Evolutionary conservation across 768 basidiomycete genomes (phyloP).

Genomic region (Coprinopsis cinerea): DNA sequence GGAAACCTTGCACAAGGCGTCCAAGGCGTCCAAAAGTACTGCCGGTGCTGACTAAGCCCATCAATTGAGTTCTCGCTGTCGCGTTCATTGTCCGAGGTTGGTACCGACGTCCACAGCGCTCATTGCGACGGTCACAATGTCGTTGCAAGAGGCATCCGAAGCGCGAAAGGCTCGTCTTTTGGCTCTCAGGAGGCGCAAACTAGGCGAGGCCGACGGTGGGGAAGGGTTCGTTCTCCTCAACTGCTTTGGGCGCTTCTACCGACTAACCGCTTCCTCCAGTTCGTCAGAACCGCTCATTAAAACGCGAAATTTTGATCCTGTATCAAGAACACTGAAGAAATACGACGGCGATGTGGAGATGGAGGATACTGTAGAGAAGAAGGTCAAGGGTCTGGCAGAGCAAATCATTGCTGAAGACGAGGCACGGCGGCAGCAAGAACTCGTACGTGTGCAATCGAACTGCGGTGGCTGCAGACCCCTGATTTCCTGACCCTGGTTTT

Average conservation of each 20-base stretch:
- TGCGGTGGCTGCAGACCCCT: background rate
- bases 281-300: constrained; percentile 47
- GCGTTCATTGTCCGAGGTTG: no score
- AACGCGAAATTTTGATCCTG: constrained; percentile 86
- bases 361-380: constrained; percentile 84
- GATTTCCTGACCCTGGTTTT: constrained; percentile 4
- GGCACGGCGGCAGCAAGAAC: constrained; percentile 75
- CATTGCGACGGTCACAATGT: constrained; percentile 22
- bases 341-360: constrained; percentile 52
- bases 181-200: constrained; percentile 72
- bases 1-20: no score
- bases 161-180: constrained; percentile 74
- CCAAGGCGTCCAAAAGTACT: background rate
- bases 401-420: constrained; percentile 84
- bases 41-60: no score
- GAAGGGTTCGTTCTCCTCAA: constrained; percentile 32
- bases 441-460: constrained; percentile 72
- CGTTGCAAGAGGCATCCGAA: constrained; percentile 74
- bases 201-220: constrained; percentile 41
- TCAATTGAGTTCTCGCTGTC: no score
- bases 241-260: background rate
- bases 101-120: background rate
- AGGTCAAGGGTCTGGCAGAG: constrained; percentile 80
- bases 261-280: constrained; percentile 13
- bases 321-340: constrained; percentile 73